phyloP scores from a whole-genome alignment of 306 rosid genomes.

The Arachis stenosperma region DNA sequence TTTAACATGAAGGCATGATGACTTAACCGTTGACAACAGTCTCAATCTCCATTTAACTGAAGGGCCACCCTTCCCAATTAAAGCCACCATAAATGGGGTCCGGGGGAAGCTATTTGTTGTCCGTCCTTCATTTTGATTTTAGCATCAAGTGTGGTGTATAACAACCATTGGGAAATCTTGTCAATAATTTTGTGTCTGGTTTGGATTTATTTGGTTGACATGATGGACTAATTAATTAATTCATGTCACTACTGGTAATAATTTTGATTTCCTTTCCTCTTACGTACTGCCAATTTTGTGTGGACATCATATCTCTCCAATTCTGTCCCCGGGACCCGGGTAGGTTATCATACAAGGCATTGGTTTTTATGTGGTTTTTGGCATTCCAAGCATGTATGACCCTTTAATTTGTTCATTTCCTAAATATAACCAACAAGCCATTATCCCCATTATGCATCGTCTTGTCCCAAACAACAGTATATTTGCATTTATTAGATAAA shows the following conservation, averaged over 20 bases:
- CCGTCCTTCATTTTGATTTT: conserved; percentile 26
- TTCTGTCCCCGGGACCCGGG: neutral
- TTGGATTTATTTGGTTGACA: conserved; percentile 38
- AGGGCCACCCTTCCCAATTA: conserved; percentile 19
- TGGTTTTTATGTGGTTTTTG: conserved; percentile 37
- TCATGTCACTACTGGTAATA: neutral
- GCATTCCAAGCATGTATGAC: conserved; percentile 25
- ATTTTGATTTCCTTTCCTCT: conserved; percentile 23
- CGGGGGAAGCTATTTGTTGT: conserved; percentile 16
- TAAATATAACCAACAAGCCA: conserved; percentile 4
- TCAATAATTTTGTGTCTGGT: conserved; percentile 41
- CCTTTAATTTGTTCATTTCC: neutral
- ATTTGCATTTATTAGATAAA: conserved; percentile 11
- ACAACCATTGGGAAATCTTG: conserved; percentile 38
- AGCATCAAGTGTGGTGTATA: conserved; percentile 37
- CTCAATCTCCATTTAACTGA: neutral
- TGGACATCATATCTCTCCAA: conserved; percentile 49
- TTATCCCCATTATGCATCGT: neutral
- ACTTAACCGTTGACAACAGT: neutral
- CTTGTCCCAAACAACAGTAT: conserved; percentile 12
- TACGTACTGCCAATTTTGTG: conserved; percentile 40
- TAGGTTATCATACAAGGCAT: conserved; percentile 36
- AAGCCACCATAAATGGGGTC: conserved; percentile 42
- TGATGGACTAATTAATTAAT: conserved; percentile 24
- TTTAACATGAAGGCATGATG: neutral